Evolutionary conservation across 768 basidiomycete species (phyloP).

Genomic region (Podaxis carcinomalis): DNA sequence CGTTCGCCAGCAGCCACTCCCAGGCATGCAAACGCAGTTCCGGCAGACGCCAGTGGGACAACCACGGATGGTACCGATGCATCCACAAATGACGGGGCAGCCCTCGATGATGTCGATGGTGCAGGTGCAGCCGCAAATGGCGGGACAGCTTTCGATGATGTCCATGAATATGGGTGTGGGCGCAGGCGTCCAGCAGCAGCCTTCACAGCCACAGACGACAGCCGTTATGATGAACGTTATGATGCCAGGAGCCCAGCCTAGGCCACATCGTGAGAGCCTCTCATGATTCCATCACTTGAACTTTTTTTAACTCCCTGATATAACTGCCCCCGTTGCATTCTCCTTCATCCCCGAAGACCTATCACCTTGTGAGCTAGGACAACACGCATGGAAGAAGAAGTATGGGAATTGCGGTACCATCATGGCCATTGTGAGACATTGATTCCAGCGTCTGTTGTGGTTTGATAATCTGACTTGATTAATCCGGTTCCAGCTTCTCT

Average conservation of each 20-base stretch:
- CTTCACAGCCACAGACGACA: background rate
- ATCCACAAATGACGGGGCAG: background rate
- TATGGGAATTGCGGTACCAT: conserved; percentile 23
- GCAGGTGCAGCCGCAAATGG: conserved; percentile 1
- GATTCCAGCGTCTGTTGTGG: background rate
- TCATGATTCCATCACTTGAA: background rate
- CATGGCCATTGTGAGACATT: conserved; percentile 20
- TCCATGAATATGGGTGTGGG: background rate
- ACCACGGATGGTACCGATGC: conserved; percentile 3
- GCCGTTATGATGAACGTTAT: conserved; percentile 10
- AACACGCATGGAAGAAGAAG: conserved; percentile 19
- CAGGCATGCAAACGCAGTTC: background rate
- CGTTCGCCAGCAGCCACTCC: background rate
- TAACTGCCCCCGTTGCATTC: too few species aligned
- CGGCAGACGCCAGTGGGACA: conserved; percentile 1
- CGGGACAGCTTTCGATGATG: background rate
- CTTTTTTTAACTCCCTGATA: too few species aligned
- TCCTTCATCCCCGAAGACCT: background rate
- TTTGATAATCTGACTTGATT: background rate
- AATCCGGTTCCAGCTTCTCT: conserved; percentile 1
- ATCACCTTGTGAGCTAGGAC: conserved; percentile 11
- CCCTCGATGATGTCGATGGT: background rate
- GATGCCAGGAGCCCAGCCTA: conserved; percentile 1
- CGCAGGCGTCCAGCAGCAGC: background rate
- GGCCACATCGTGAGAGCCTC: background rate